Base-by-base conservation (phyloP, 306 rosid species). In the Glycine latifolia region DNA sequence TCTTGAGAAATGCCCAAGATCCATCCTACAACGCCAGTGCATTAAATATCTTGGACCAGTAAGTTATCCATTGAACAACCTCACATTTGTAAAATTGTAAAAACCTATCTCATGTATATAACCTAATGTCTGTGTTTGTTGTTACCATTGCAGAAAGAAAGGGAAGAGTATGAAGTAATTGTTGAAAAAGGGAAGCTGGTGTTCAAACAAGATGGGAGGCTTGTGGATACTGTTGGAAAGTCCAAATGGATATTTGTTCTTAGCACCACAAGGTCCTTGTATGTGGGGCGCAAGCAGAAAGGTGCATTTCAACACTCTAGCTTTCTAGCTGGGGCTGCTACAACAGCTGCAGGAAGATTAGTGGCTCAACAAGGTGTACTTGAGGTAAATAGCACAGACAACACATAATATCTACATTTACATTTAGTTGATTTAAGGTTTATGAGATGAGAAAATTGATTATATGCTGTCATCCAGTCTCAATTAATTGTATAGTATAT, bases 281-380 rank as follows among this genome's bases (percentile, higher is more conserved):
- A 95, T 48, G 99, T 95, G 6, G 99, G 98, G 17, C 87, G 83
- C 71, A 95, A 95, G 78, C 90, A 92, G 76, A 95, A 95, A 63
- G 99, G 99, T 54, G 5, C 53, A 4, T 95, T 95, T 80, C 99
- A 95, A 66, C 99, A 95, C 75, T 95, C 99, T 0, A 95, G 99
- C 86, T 95, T 95, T 84, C 90, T 95, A 7, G 55, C 98, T 14
- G 99, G 99, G 1, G 99, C 91, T 60, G 99, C 99, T 63, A 95
- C 93, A 48, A 93, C 97, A 5, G 99, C 99, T 76, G 97, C 99
- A 10, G 99, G 99, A 49, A 86, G 99, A 93, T 86, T 95, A 82
- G 96, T 95, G 0, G 92, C 97, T 46, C 87, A 79, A 2, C 41
- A 90, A 3, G 99, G 99, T 1, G 53, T 74, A 15, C 94, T 95